These are phyloP conservation scores for Termitomyces sp. DNA, from an alignment of 768 basidiomycete species.

Conservation along the genomic window DNA sequence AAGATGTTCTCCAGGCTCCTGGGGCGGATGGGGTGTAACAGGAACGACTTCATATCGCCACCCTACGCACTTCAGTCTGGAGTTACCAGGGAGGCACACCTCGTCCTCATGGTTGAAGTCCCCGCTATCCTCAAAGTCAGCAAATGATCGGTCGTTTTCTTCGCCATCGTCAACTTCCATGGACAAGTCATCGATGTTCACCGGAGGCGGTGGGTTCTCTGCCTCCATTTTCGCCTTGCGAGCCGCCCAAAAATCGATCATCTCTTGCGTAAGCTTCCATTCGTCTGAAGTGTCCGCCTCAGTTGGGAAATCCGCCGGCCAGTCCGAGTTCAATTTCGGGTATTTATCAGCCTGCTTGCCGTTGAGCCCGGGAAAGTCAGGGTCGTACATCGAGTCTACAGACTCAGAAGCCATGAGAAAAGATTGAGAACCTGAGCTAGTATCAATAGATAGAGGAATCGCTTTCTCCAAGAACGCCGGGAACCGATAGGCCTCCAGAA, in stretches of 20 bases:
- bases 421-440: too few species aligned
- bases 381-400: slow-evolving; percentile 3
- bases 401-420: neutral
- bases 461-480: slow-evolving; percentile 7
- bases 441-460: neutral
- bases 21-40: neutral
- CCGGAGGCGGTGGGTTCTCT: slow-evolving; percentile 4
- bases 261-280: slow-evolving; percentile 8
- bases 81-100: slow-evolving; percentile 1
- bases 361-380: slow-evolving; percentile 3
- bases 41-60: slow-evolving; percentile 5
- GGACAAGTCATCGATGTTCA: neutral
- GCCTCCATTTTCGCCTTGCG: slow-evolving; percentile 3
- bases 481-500: neutral
- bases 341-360: slow-evolving; percentile 2
- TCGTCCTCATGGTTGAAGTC: neutral
- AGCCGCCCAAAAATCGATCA: slow-evolving; percentile 7
- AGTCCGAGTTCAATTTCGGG: neutral
- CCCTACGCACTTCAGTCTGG: slow-evolving; percentile 2
- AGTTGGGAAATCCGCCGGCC: slow-evolving; percentile 4
- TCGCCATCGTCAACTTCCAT: neutral
- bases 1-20: neutral
- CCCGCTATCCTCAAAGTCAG: neutral
- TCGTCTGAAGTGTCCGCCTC: slow-evolving; percentile 8
- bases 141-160: neutral